Evolutionary conservation across 2,329 filamentous ascomycete genomes (phyloP).

Genomic region (Huntiella abstrusa): DNA sequence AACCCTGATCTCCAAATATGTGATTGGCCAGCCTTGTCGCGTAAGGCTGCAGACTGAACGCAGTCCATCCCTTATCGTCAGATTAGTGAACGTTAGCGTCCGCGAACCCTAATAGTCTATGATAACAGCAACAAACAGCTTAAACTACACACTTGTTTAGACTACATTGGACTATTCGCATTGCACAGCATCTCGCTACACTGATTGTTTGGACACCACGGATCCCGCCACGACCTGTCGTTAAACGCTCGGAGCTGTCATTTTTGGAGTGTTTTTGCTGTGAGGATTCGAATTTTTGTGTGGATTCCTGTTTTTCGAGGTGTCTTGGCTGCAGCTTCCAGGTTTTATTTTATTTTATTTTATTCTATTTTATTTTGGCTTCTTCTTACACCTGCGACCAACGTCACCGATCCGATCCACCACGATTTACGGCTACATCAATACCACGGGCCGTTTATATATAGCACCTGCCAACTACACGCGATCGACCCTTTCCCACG

Average conservation of each 20-base stretch:
- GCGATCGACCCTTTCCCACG: neutral
- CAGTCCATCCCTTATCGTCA: too few relatives aligned
- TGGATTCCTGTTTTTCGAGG: neutral
- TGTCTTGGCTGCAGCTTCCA: neutral
- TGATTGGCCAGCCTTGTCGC: conserved; percentile 6
- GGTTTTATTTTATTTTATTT: conserved; percentile 4
- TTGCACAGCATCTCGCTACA: too few relatives aligned
- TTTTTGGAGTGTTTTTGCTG: too few relatives aligned
- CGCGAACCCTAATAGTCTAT: too few relatives aligned
- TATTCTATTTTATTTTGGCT: neutral
- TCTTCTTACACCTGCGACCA: neutral
- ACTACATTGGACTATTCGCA: neutral
- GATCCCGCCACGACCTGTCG: too few relatives aligned
- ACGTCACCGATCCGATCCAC: neutral
- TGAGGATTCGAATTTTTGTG: neutral
- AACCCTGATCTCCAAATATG: neutral
- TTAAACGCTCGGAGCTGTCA: too few relatives aligned
- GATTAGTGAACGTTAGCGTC: too few relatives aligned
- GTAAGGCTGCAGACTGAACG: neutral
- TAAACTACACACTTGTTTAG: neutral
- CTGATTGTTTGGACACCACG: too few relatives aligned
- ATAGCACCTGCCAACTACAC: neutral
- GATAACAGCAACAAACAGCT: too few relatives aligned
- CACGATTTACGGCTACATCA: neutral
- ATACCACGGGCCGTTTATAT: neutral